phyloP scores from a whole-genome alignment of 176 grass and related monocot genomes.

The Hordeum marinum region DNA sequence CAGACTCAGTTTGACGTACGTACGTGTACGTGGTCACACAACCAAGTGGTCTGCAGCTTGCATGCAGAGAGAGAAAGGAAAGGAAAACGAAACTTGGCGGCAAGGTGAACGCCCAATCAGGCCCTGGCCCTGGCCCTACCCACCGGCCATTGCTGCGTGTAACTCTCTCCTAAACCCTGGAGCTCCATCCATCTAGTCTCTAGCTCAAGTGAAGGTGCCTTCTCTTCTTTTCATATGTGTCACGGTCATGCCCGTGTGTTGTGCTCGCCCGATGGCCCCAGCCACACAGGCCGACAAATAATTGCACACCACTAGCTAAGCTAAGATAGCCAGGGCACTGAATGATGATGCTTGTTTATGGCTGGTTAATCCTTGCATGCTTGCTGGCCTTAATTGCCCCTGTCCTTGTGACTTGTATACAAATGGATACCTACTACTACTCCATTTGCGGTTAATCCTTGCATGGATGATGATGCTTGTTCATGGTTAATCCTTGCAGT shows the following conservation, averaged over 20 bases:
- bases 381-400: not conserved
- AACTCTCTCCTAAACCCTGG: not conserved
- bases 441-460: too few species aligned
- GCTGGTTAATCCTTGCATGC: not conserved
- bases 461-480: slow-evolving; percentile 19
- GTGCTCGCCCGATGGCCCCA: slow-evolving; percentile 8
- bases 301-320: not conserved
- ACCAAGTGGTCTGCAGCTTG: slow-evolving; percentile 17
- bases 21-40: too few species aligned
- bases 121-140: not conserved
- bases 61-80: not conserved
- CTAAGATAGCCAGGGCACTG: not conserved
- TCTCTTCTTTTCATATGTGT: slow-evolving; percentile 41
- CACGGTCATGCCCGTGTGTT: not conserved
- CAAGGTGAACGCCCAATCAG: not conserved
- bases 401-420: too few species aligned
- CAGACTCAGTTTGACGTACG: not conserved
- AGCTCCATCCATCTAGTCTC: not conserved
- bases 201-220: not conserved
- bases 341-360: slow-evolving; percentile 24
- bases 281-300: not conserved
- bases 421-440: too few species aligned
- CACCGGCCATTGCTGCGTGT: not conserved
- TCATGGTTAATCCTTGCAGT: not conserved
- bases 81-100: not conserved